Evolutionary conservation across 306 rosid genomes (phyloP).

Genomic region (Fragaria nilgerrensis): DNA sequence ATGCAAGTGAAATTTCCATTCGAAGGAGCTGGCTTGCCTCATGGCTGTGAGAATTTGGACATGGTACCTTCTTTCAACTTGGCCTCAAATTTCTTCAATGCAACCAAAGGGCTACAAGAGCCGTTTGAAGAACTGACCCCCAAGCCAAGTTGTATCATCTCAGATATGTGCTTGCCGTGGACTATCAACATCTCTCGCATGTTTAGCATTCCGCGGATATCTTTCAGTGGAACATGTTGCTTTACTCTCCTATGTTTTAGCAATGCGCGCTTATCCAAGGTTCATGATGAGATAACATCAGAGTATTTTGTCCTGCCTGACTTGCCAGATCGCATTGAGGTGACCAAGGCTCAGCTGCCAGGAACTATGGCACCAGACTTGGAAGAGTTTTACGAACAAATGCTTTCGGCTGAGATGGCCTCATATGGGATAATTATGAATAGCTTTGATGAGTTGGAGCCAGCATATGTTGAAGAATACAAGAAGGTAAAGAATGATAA

Average conservation of each 20-base stretch:
- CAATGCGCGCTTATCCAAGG: neutral
- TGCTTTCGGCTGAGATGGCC: neutral
- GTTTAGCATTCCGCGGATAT: constrained; percentile 51
- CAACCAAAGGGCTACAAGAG: constrained; percentile 19
- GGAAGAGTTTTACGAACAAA: neutral
- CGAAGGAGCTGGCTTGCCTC: constrained; percentile 37
- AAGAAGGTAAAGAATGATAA: constrained; percentile 31
- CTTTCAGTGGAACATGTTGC: neutral
- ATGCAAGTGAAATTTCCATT: constrained; percentile 29
- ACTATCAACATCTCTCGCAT: constrained; percentile 45
- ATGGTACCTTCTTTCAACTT: constrained; percentile 26
- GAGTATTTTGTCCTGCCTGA: constrained; percentile 20
- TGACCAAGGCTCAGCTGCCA: constrained; percentile 13
- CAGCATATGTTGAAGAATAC: constrained; percentile 34
- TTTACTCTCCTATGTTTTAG: neutral
- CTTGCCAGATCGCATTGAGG: constrained; percentile 10
- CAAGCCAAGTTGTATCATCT: constrained; percentile 40
- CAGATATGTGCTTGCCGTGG: constrained; percentile 45
- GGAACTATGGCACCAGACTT: neutral
- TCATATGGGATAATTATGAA: constrained; percentile 26
- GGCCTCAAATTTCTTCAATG: constrained; percentile 24
- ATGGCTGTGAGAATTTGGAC: constrained; percentile 46
- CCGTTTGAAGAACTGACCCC: constrained; percentile 33
- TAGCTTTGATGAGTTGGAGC: constrained; percentile 38
- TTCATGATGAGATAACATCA: neutral